Evolutionary conservation across 257 asterid genomes (phyloP).

Genomic region (Nicotiana attenuata): DNA sequence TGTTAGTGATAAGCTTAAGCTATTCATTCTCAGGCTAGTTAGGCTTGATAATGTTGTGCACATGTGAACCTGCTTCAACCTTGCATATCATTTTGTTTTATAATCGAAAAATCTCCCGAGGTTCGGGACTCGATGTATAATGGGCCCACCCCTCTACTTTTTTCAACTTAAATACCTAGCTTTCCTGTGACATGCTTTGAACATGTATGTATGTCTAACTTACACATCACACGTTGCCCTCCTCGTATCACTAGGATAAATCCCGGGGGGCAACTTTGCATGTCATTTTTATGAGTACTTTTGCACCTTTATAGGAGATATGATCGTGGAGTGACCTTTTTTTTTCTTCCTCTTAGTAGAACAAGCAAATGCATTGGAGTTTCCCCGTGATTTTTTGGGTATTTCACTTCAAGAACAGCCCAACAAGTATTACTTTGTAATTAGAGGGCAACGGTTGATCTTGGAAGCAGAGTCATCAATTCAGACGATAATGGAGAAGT

Average conservation of each 20-base stretch:
- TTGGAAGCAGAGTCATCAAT: conserved; percentile 76
- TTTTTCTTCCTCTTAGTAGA: conserved; percentile 28
- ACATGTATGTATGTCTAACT: neutral
- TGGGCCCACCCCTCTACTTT: neutral
- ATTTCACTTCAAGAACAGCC: conserved; percentile 85
- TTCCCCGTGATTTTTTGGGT: conserved; percentile 80
- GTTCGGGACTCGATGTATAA: neutral
- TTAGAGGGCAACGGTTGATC: conserved; percentile 74
- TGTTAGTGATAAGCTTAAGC: neutral
- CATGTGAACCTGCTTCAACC: neutral
- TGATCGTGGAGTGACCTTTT: conserved; percentile 39
- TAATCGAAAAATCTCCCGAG: neutral
- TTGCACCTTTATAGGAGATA: neutral
- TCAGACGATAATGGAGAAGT: conserved; percentile 86
- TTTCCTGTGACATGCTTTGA: neutral
- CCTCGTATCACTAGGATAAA: too few relatives aligned
- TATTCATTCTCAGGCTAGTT: neutral
- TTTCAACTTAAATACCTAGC: neutral
- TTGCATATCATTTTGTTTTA: neutral
- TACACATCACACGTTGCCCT: neutral
- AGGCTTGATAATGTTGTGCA: neutral
- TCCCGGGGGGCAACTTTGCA: too few relatives aligned
- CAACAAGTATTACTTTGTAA: conserved; percentile 54
- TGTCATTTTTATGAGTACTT: too few relatives aligned
- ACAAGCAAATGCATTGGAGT: conserved; percentile 45